Evolutionary conservation across 2,329 filamentous ascomycete species (phyloP).

Genomic region (Septoria petroselini): DNA sequence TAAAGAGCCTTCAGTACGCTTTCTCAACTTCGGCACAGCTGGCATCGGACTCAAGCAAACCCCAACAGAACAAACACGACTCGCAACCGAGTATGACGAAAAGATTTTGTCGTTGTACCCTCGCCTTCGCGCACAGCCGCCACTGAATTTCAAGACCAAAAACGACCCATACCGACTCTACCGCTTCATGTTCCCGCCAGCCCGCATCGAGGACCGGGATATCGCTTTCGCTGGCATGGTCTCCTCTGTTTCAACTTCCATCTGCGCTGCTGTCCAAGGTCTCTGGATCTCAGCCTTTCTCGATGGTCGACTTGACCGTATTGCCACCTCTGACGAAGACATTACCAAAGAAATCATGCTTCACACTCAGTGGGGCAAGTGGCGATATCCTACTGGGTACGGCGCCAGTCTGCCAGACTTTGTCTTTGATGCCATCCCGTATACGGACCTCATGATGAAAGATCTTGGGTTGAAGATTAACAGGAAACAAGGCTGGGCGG

Average conservation of each 20-base stretch:
- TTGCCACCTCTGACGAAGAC: constrained; percentile 37
- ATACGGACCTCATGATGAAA: constrained; percentile 63
- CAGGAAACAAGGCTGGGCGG: constrained; percentile 53
- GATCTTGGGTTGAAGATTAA: constrained; percentile 62
- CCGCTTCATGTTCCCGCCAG: constrained; percentile 45
- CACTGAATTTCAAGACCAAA: constrained; percentile 27
- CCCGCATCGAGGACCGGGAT: constrained; percentile 35
- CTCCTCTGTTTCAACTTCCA: constrained; percentile 39
- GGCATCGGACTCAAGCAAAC: constrained; percentile 34
- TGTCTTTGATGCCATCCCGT: constrained; percentile 73
- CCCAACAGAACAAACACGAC: constrained; percentile 35
- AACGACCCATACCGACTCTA: constrained; percentile 40
- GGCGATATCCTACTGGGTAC: constrained; percentile 65
- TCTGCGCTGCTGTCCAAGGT: constrained; percentile 41
- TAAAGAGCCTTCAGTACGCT: constrained; percentile 48
- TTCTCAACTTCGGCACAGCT: constrained; percentile 51
- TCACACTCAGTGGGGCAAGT: constrained; percentile 63
- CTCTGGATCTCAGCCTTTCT: constrained; percentile 62
- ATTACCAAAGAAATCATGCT: constrained; percentile 52
- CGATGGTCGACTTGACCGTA: constrained; percentile 46
- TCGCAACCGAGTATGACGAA: constrained; percentile 46
- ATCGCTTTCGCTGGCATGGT: constrained; percentile 45
- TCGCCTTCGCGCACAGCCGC: constrained; percentile 43
- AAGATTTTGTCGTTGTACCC: constrained; percentile 56
- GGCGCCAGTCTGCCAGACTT: constrained; percentile 64